Evolutionary conservation across 805 yeast genomes (phyloP), one percentile per base, ranked within the genome.

Genomic region (Pichia exigua): DNA sequence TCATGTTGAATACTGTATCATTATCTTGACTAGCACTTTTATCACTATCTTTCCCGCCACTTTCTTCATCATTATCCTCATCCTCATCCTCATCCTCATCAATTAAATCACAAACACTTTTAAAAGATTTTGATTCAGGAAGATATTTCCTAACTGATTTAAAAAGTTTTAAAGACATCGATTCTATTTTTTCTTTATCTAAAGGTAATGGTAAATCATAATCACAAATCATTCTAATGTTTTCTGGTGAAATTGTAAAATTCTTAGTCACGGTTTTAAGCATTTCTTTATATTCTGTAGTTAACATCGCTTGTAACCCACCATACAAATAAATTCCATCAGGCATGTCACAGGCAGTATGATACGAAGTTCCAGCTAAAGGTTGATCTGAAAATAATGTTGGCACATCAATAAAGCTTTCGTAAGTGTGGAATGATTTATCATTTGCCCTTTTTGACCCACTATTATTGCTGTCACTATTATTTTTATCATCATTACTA

Each of bases 141-240:
- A 74, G 69, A 44, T 73, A 61, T 6, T 65, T 64, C 53, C 65
- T 73, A 11, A 79, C 56, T 39, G 59, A 55, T 6, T 61, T 59
- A 52, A 73, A 76, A 22, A 74, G 72, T 13, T 69, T 63, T 57
- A 73, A 59, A 2, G 70, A 57, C 35, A 82, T 77, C 44, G 73
- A 70, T 48, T 66, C 68, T 11, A 79, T 58, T 18, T 77, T 66
- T 2, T 62, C 65, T 11, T 66, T 65, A 30, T 72, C 62, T 38
- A 79, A 57, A 0, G 83, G 83, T 7, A 73, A 66, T 2, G 76
- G 81, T 52, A 76, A 68, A 52, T 70, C 72, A 61, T 59, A 65
- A 48, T 64, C 62, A 49, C 68, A 61, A 10, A 54, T 57, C 45
- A 68, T 50, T n/a, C 49, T 54, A 3, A 69, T 59, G 52, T 68